Conservation (phyloP, 202 grass and related monocot genomes). For the Panicum hallii region DNA sequence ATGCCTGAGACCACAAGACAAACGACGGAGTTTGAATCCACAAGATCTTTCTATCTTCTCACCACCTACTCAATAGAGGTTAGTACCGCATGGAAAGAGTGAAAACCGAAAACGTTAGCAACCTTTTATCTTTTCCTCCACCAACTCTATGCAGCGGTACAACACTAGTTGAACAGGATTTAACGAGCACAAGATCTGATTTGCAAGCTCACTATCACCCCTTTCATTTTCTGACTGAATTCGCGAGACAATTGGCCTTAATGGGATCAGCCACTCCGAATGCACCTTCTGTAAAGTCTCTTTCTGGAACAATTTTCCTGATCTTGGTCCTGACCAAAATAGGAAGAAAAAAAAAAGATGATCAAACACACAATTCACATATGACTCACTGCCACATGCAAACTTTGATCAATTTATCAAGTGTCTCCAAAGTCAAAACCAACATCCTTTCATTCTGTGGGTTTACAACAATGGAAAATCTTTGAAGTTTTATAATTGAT, state of each 20-base stretch:
- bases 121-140: slow-evolving; percentile 64
- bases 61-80: not conserved
- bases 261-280: slow-evolving; percentile 79
- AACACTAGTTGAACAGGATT: slow-evolving; percentile 84
- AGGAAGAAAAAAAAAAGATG: not conserved
- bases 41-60: not conserved
- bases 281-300: slow-evolving; percentile 57
- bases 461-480: slow-evolving; percentile 15
- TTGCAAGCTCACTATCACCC: slow-evolving; percentile 40
- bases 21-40: not conserved
- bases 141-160: slow-evolving; percentile 81
- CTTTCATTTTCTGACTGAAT: slow-evolving; percentile 57
- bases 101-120: slow-evolving; percentile 25
- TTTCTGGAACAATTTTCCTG: slow-evolving; percentile 47
- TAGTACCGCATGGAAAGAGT: not conserved
- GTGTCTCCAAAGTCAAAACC: not conserved
- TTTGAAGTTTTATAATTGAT: not conserved
- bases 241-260: slow-evolving; percentile 53
- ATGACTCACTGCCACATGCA: not conserved
- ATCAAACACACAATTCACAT: slow-evolving; percentile 14
- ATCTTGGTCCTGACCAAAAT: slow-evolving; percentile 53
- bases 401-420: slow-evolving; percentile 19
- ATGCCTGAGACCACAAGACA: not conserved
- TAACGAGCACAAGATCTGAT: slow-evolving; percentile 59
- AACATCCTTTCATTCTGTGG: not conserved